A percentile compares a stretch with the other conserved stretches of the same genome.
Conservation (phyloP, 208 protist genomes). For the Leishmania amazonensis region DNA sequence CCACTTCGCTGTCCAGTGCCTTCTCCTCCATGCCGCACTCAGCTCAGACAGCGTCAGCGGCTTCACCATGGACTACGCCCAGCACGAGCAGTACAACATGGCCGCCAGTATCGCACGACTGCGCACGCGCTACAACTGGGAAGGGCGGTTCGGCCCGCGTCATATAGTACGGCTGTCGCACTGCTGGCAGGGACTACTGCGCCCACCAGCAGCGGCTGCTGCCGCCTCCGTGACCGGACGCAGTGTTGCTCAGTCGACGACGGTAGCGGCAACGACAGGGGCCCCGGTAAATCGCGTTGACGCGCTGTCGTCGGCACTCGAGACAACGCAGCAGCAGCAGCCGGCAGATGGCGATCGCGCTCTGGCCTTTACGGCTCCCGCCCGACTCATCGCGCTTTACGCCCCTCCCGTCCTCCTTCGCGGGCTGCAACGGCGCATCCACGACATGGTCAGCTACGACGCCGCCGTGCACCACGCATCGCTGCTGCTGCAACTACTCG, state of each 20-base stretch:
- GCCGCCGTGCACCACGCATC: slow-evolving; percentile 49
- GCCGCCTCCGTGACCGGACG: not conserved
- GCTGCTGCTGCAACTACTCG: slow-evolving; percentile 37
- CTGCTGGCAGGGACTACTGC: not conserved
- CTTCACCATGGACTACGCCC: not conserved
- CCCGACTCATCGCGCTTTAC: slow-evolving; percentile 38
- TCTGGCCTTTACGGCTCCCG: slow-evolving; percentile 16
- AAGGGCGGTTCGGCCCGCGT: not conserved
- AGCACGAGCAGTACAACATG: not conserved
- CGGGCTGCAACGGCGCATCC: slow-evolving; percentile 8
- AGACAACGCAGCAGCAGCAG: not conserved
- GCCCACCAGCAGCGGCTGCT: not conserved
- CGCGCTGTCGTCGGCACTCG: not conserved
- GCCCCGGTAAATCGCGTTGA: not conserved
- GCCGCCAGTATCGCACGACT: slow-evolving; percentile 3
- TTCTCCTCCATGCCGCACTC: slow-evolving; percentile 54
- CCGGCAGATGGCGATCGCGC: too few species aligned
- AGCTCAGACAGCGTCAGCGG: slow-evolving; percentile 7
- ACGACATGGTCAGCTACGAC: slow-evolving; percentile 60
- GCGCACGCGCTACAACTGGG: slow-evolving; percentile 2
- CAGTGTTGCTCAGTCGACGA: not conserved
- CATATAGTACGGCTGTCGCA: not conserved
- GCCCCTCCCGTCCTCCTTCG: slow-evolving; percentile 35
- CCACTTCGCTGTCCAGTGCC: slow-evolving; percentile 66
- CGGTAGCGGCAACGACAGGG: not conserved